Base-by-base conservation (phyloP, 2,329 filamentous ascomycete genomes). In the Ceratocystis cacaofunesta region DNA sequence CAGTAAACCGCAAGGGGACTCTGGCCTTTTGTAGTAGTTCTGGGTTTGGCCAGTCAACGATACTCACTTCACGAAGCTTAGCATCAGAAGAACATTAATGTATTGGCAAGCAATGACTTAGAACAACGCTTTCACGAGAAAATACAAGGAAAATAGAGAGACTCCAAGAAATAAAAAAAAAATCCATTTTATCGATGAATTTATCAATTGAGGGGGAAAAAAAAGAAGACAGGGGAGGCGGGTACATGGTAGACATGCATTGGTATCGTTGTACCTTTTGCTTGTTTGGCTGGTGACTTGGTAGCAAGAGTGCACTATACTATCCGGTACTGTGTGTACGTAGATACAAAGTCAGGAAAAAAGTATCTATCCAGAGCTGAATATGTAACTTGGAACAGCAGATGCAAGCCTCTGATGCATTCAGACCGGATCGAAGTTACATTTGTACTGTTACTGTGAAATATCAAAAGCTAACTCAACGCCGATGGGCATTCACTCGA, bases 21-120 rank as follows among this genome's bases (percentile, higher is more conserved):
- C 12, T 58, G 25, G 36, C 63, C 63, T 65, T 65, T 61, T 65
- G 63, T 65, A 65, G 52, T 65, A 28, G 22, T 28, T 22, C 10
- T 32, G 25, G 28, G 30, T 5, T 57, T 30, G 52, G 19, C 52
- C 63, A 52, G 15, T 50, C 41, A 64, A 32, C 28, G 28, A 22
- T 63, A 43, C 50, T 63, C 43, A 57, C 25, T 57, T 57, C 52
- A 57, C 52, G 52, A 57, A 57, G 52, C 52, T 57, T 52, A 61
- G 25, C 30, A 61, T 41, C 30, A 61, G 58, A 61, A 55, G 19
- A 25, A 25, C 50, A 55, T 41, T 55, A 55, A 48, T 48, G 46
- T 48, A 48, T 48, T n/a, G 48, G 22, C 52, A 57, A 32, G 52
- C 22, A 57, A 32, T 28, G 52, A 32, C 52, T 30, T 57, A 19